Evolutionary conservation across 75 land plant species (phyloP).

Genomic region (Picea sitchensis): DNA sequence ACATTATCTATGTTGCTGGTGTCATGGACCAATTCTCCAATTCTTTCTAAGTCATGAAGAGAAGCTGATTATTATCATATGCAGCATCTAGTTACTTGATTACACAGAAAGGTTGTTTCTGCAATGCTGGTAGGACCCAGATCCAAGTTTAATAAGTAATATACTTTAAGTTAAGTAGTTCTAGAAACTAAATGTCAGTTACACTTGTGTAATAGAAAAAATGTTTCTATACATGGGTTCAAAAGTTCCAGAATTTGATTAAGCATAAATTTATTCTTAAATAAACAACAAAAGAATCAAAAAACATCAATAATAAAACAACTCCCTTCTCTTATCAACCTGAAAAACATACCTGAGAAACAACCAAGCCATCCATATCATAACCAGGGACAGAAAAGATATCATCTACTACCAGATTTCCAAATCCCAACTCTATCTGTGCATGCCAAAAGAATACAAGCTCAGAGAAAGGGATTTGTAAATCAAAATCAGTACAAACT

Average conservation of each 20-base stretch:
- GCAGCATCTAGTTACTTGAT: no score
- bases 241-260: background rate
- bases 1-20: no score
- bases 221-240: background rate
- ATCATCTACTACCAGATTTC: conserved; percentile 59
- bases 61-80: no score
- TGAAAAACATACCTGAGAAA: conserved; percentile 64
- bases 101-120: no score
- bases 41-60: no score
- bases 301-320: background rate
- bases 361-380: conserved; percentile 73
- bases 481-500: no score
- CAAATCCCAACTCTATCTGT: conserved; percentile 84
- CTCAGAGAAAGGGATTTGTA: background rate
- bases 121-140: background rate
- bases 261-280: background rate
- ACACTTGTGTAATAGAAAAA: background rate
- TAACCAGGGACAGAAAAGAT: conserved; percentile 80
- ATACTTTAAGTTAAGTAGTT: background rate
- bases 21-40: no score
- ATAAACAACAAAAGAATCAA: background rate
- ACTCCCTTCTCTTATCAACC: background rate
- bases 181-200: background rate
- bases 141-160: background rate
- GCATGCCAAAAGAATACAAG: background rate